Conservation (phyloP, 495 filamentous ascomycete genomes). For the Daldinia childiae region DNA sequence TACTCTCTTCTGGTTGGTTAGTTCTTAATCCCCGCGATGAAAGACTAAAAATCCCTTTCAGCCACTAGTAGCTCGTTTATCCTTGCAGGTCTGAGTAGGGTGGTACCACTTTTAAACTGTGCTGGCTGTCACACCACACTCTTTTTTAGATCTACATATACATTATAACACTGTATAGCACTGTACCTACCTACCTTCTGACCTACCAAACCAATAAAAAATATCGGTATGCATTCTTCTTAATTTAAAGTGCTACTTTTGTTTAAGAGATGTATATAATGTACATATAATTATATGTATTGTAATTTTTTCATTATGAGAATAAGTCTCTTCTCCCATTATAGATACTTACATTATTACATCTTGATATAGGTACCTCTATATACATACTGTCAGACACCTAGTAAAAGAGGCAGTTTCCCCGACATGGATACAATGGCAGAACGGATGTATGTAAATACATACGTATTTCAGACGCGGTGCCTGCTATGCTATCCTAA, state of each 20-base stretch:
- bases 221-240: too few relatives aligned
- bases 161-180: neutral
- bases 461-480: neutral
- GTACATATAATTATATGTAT: too few relatives aligned
- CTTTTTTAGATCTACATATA: constrained; percentile 20
- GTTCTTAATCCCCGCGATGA: constrained; percentile 32
- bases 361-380: too few relatives aligned
- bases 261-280: too few relatives aligned
- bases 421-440: neutral
- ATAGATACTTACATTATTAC: too few relatives aligned
- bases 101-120: constrained; percentile 38
- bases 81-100: constrained; percentile 5
- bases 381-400: too few relatives aligned
- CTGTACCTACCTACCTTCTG: neutral
- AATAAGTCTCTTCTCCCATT: too few relatives aligned
- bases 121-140: constrained; percentile 37
- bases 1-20: constrained; percentile 18
- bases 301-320: too few relatives aligned
- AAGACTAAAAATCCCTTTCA: constrained; percentile 27
- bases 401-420: neutral
- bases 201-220: too few relatives aligned
- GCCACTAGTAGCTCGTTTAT: constrained; percentile 19
- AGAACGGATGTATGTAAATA: too few relatives aligned
- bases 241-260: too few relatives aligned
- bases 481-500: constrained; percentile 24